Base-by-base conservation (phyloP, 2,329 filamentous ascomycete genomes). In the Volutella citrinella region DNA sequence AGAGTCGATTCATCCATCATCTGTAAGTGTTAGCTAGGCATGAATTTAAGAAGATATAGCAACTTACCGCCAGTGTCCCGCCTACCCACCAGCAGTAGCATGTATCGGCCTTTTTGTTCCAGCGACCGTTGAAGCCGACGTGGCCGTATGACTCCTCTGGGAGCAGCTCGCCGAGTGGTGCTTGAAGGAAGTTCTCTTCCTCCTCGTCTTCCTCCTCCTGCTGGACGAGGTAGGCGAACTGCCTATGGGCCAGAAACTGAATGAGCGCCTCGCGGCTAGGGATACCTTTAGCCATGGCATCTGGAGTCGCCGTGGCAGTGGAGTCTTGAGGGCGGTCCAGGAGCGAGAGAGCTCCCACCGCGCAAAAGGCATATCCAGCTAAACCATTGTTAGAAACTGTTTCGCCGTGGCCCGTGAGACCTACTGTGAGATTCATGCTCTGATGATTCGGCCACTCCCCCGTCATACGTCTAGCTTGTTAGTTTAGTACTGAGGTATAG, bases 21-120 rank as follows among this genome's bases (percentile, higher is more conserved):
- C 69, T 82, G 42, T 4, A 24, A n/a, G 15, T 13, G 20, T 48
- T n/a, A 49, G 29, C 4, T 19, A 9, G 10, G 3, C 13, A 6
- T 14, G 3, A 11, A 6, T 4, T 19, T 19, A 5, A 4, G 13
- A 12, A 1, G 6, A 9, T 4, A n/a, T 3, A 10, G 7, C 7
- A 13, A 31, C 61, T 42, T 53, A 73, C 68, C 32, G 56, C 50
- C 2, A 78, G 56, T 2, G 88, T 79, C 3, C 79, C 88, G 5
- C 75, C 74, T 1, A 87, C 87, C 93, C 93, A 98, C 71, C 91
- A 98, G 15, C 80, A 84, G 61, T 98, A 98, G 64, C 93, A 98
- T 1, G 93, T 97, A 63, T 98, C 93, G 9, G 87, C 85, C 29
- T 82, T 74, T 61, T 98, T 98, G 66, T 95, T 96, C 57, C 79